Base-by-base conservation (phyloP, 1,139 yeast species). In the Pichia sp. region DNA sequence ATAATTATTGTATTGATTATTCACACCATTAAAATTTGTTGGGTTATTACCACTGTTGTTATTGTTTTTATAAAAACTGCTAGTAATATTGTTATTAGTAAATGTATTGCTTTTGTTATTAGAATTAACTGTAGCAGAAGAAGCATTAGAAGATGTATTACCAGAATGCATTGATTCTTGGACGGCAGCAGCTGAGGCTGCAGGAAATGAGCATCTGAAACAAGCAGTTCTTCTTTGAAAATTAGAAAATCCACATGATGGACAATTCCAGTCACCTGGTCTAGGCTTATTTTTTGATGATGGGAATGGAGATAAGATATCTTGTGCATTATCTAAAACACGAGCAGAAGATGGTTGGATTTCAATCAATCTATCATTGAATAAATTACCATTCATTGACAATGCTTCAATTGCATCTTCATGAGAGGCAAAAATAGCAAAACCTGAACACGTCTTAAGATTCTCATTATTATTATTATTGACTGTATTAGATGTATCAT, bases 231-330 rank as follows among this genome's bases (percentile, higher is more conserved):
- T 76, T 58, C 97, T 78, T 65, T 90, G 97, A 66, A 90, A 90
- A 61, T 90, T 90, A 33, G 95, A 85, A 60, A 90, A 90, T 1
- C 97, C 96, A 69, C 97, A 90, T 6, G 92, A 82, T 20, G 96
- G 96, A 65, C 97, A 90, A 7, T 87, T 86, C 97, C 97, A 90
- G 61, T 90, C 97, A 25, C 97, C 97, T 0, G 97, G 97, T 59
- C 97, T 74, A 25, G 96, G 96, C 55, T 95, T 75, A 62, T 89
- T 89, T 58, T 89, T 89, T 41, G 87, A 81, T 26, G 89, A 82
- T 12, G 96, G 96, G 64, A 90, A 89, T 9, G 95, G 87, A 0
- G 87, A 74, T 47, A 90, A 69, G 42, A 89, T 75, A 35, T 84
- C 95, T 53, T 79, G 82, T 1, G 96, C 96, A 49, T 79, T 75